Evolutionary conservation across 208 protist species (phyloP), one percentile per base, ranked within the genome.

Genomic region (Lotmaria passim): DNA sequence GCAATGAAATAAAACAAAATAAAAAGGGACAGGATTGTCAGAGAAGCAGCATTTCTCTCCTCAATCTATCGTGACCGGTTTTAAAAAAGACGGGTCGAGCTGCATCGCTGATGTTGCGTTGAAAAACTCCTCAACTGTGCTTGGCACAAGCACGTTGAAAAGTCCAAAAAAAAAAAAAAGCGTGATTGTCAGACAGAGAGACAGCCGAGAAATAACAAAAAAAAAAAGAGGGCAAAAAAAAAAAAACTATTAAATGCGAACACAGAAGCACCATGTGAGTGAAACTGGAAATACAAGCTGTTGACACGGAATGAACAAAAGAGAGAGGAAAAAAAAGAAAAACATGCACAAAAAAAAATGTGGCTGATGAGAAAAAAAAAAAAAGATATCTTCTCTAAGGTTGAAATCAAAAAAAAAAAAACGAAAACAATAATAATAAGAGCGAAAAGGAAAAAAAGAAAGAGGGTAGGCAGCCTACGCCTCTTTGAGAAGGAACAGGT

Each of bases 331-430:
- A 21, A 30, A 43, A 47, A n/a, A 34, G 15, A 23, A 44, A 57
- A 68, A 46, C 30, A 19, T 21, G 34, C 12, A 15, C 0, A 36
- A 36, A 36, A 62, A 63, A 52, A 55, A 48, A 26, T 23, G 39
- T 19, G 19, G n/a, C 28, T 58, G 33, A 41, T 24, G n/a, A 21
- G 44, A 73, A 69, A 48, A 60, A 19, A 17, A 26, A 44, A 73
- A 69, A 65, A 34, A 64, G 58, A 69, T 33, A 64, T 62, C 64
- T 73, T 47, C 46, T 70, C 55, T 51, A 65, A 21, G 26, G 69
- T 3, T 71, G 41, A 28, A 59, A 61, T 64, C 10, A 70, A 60
- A 23, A 44, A 64, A 60, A 62, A 73, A 63, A 41, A 70, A 66
- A 47, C 30, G 75, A 62, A 69, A 80, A 36, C 2, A 48, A 67